phyloP scores from a whole-genome alignment of 345 rosid genomes.

The Theobroma cacao region DNA sequence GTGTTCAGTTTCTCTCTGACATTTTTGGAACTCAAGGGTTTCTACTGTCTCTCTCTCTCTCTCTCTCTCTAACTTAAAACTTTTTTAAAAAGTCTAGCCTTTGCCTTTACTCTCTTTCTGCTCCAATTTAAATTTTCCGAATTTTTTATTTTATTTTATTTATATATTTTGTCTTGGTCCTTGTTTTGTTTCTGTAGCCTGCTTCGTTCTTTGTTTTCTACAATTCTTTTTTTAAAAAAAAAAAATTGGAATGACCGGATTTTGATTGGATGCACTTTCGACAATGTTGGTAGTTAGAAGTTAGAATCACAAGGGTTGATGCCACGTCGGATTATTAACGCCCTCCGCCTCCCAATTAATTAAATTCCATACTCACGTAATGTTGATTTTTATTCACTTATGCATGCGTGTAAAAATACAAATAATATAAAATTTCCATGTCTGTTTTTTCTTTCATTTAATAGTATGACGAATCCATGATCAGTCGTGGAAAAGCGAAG shows the following conservation, averaged over 20 bases:
- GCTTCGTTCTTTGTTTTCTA: not conserved
- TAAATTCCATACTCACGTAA: too few relatives aligned
- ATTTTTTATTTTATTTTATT: too few relatives aligned
- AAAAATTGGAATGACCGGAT: not conserved
- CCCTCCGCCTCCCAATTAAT: too few relatives aligned
- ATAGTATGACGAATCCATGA: too few relatives aligned
- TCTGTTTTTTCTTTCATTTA: too few relatives aligned
- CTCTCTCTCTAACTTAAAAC: too few relatives aligned
- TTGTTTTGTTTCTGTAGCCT: not conserved
- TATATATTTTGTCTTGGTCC: not conserved
- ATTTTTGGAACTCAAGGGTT: not conserved
- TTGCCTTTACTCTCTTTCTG: not conserved
- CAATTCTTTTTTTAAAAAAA: not conserved
- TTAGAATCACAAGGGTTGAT: not conserved
- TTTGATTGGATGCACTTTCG: not conserved
- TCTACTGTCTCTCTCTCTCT: not conserved
- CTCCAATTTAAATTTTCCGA: not conserved
- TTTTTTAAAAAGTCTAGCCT: too few relatives aligned
- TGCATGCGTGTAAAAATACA: not conserved
- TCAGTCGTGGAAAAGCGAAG: too few relatives aligned
- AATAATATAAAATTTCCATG: too few relatives aligned
- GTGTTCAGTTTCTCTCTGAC: constrained; percentile 11
- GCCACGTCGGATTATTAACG: not conserved
- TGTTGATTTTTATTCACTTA: too few relatives aligned
- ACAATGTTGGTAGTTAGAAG: not conserved